phyloP scores from a whole-genome alignment of 192 early-diverging fungal species.

The Coemansia sp. region DNA sequence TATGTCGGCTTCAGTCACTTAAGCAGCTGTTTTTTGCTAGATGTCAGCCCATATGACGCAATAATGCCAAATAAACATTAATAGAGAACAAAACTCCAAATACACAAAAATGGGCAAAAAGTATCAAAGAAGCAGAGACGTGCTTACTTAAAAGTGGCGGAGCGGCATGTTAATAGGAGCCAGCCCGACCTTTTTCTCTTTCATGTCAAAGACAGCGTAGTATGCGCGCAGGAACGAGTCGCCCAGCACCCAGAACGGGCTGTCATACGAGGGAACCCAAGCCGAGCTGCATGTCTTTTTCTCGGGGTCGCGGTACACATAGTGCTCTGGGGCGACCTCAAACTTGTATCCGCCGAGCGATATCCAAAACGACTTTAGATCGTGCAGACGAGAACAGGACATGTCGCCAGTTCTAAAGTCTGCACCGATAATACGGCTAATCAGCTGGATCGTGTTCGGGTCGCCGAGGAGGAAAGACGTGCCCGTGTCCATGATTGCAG shows the following conservation, averaged over 20 bases:
- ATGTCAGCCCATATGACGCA: too few species aligned
- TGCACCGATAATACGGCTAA: conserved; percentile 53
- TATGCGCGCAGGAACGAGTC: conserved; percentile 51
- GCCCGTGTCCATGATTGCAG: conserved; percentile 50
- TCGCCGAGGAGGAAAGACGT: conserved; percentile 51
- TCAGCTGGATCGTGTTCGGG: conserved; percentile 41
- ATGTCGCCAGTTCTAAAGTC: conserved; percentile 49
- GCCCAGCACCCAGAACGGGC: conserved; percentile 52
- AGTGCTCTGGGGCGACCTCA: conserved; percentile 47
- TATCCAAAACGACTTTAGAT: conserved; percentile 48
- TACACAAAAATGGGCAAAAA: too few species aligned
- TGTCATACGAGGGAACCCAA: conserved; percentile 52
- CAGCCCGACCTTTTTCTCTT: conserved; percentile 45
- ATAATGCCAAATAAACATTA: neutral
- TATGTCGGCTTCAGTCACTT: too few species aligned
- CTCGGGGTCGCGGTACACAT: conserved; percentile 42
- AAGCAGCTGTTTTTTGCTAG: too few species aligned
- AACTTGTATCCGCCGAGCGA: conserved; percentile 48
- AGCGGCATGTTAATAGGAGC: conserved; percentile 53
- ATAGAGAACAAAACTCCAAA: neutral
- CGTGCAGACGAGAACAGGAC: conserved; percentile 35
- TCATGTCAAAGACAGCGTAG: conserved; percentile 55
- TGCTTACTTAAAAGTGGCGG: conserved; percentile 20
- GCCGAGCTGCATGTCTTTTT: conserved; percentile 48
- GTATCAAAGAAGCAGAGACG: neutral